phyloP scores from a whole-genome alignment of 345 rosid genomes.

The Boechera stricta region DNA sequence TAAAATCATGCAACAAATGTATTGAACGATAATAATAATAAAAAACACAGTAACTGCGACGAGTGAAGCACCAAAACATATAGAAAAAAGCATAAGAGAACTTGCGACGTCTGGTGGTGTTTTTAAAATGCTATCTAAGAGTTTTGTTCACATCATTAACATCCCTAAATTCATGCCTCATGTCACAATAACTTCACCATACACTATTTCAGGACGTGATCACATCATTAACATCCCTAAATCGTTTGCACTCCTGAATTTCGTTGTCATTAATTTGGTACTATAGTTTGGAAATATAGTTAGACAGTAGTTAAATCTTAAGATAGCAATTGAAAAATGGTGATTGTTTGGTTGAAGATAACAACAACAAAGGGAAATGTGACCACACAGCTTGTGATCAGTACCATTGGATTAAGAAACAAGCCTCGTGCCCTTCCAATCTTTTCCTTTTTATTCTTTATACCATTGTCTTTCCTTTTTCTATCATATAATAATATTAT shows the following conservation, averaged over 20 bases:
- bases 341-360: conserved; percentile 38
- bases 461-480: conserved; percentile 36
- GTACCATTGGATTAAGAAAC: conserved; percentile 46
- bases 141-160: too few relatives aligned
- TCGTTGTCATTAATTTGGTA: conserved; percentile 33
- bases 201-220: conserved; percentile 21
- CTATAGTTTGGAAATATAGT: conserved; percentile 38
- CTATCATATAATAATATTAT: conserved; percentile 1
- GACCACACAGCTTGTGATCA: conserved; percentile 46
- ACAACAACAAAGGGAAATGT: conserved; percentile 31
- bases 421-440: conserved; percentile 50
- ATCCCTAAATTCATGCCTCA: conserved; percentile 1
- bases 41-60: neutral
- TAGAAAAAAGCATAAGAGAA: neutral
- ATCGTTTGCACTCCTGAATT: conserved; percentile 16
- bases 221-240: conserved; percentile 20
- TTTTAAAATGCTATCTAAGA: too few relatives aligned
- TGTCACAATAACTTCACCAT: neutral
- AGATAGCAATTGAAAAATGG: conserved; percentile 18
- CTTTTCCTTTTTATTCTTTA: conserved; percentile 42
- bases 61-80: neutral
- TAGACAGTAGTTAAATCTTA: conserved; percentile 30
- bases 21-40: neutral
- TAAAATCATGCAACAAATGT: conserved; percentile 3
- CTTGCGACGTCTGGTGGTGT: too few relatives aligned